These are phyloP conservation scores for Cruciata laevipes DNA, from an alignment of 257 asterid genomes.

Conservation along the genomic window DNA sequence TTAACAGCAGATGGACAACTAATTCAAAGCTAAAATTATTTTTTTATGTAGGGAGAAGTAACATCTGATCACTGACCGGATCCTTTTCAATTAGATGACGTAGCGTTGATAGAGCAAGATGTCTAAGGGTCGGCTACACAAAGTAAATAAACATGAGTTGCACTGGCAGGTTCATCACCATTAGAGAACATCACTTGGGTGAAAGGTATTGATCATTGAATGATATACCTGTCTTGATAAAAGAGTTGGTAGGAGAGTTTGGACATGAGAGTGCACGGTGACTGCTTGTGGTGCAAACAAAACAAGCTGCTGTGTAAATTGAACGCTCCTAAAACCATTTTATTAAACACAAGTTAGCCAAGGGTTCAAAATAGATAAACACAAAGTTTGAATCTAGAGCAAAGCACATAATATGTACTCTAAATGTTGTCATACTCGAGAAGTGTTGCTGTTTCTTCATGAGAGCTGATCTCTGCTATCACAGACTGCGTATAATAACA, in stretches of 20 bases:
- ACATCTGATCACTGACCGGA: conserved; percentile 56
- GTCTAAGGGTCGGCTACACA: conserved; percentile 86
- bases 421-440: conserved; percentile 61
- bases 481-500: conserved; percentile 64
- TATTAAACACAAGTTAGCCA: conserved; percentile 17
- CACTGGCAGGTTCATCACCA: conserved; percentile 6
- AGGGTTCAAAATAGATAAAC: not conserved
- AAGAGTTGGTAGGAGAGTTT: conserved; percentile 87
- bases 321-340: conserved; percentile 63
- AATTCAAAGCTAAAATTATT: not conserved
- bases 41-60: conserved; percentile 12
- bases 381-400: not conserved
- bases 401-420: conserved; percentile 13
- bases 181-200: not conserved
- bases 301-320: conserved; percentile 94
- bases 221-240: conserved; percentile 80
- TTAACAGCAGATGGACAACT: not conserved
- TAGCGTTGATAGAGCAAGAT: conserved; percentile 86
- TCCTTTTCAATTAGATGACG: conserved; percentile 97
- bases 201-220: conserved; percentile 8
- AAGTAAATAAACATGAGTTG: conserved; percentile 25
- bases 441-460: conserved; percentile 84
- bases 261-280: conserved; percentile 85
- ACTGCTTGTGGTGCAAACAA: conserved; percentile 98
- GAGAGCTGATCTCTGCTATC: conserved; percentile 92